Evolutionary conservation across 2,329 filamentous ascomycete species (phyloP).

Genomic region (Hirsutella minnesotensis): DNA sequence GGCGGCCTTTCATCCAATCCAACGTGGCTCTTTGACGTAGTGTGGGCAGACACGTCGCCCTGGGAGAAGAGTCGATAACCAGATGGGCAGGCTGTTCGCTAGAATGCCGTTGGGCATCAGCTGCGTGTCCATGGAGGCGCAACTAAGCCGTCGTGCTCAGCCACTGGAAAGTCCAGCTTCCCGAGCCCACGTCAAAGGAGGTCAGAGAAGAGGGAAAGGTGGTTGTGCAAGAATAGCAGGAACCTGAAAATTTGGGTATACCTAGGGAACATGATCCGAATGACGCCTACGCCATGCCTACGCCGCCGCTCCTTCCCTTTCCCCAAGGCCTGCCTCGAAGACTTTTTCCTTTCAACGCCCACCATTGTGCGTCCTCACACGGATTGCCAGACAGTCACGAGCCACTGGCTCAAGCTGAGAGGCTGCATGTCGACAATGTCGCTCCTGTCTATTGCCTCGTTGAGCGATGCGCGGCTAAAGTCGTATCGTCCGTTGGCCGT

Average conservation of each 20-base stretch:
- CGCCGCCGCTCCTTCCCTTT: background rate
- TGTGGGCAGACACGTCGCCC: too few relatives aligned
- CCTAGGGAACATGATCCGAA: background rate
- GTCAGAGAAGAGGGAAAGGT: background rate
- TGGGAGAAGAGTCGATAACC: too few relatives aligned
- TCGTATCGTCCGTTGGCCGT: slow-evolving; percentile 59
- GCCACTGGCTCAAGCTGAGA: slow-evolving; percentile 41
- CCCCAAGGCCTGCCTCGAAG: background rate
- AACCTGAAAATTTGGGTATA: background rate
- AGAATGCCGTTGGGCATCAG: too few relatives aligned
- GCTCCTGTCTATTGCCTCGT: slow-evolving; percentile 29
- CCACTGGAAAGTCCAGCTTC: too few relatives aligned
- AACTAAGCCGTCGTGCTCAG: too few relatives aligned
- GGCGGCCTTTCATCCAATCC: too few relatives aligned
- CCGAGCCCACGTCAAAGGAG: too few relatives aligned
- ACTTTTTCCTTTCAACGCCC: background rate
- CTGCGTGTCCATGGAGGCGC: too few relatives aligned
- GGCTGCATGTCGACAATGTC: slow-evolving; percentile 31
- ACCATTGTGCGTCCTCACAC: background rate
- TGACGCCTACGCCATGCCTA: slow-evolving; percentile 1
- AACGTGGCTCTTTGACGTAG: too few relatives aligned
- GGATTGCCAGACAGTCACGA: slow-evolving; percentile 19
- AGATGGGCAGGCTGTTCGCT: too few relatives aligned
- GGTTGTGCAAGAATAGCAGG: background rate
- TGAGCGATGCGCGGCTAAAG: slow-evolving; percentile 49